Base-by-base conservation (phyloP, 2,329 filamentous ascomycete genomes). In the Alternaria sp. region DNA sequence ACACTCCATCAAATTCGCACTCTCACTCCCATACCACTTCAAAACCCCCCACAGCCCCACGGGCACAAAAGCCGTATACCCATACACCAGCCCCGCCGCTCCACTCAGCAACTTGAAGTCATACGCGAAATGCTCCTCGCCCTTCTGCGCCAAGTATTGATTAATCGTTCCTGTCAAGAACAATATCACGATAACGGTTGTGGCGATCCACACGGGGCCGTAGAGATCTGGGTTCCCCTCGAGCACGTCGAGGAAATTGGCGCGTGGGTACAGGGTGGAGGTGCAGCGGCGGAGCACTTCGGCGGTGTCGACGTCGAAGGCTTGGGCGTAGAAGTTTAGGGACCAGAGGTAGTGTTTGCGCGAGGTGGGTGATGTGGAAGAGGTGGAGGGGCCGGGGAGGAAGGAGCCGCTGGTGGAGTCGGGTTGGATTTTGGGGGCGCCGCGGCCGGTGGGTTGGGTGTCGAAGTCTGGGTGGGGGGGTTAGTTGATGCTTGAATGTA, bases 131-230 rank as follows among this genome's bases (percentile, higher is more conserved):
- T 91, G 89, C 21, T 88, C 83, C 54, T 86, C 86, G 57, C 88
- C 87, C 46, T 87, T 87, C 23, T 86, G 86, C 25, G 91, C 88
- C 54, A 97, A 83, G 80, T 97, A 98, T 81, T 96, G 91, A 77
- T 91, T 96, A 69, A 99, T 97, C 0, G 96, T 98, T 12, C 96
- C 96, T 1, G 95, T 96, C 47, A 99, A 80, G 82, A 99, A 99
- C 30, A 99, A 83, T 64, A 99, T 98, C 67, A 99, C 87, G 12
- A 99, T 91, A 10, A 99, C 96, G 0, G 96, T 98, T 0, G 96
- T 98, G 10, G 96, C 96, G 82, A 99, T 98, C 96, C 96, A 99
- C 78, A 98, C 93, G 1, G 96, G 96, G 1, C 95, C 95, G 84
- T 99, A 99, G 32, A 99, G 84, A 77, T 99, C 96, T 1, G 96